Evolutionary conservation across 305 asterid genomes (phyloP).

Genomic region (Lippia alba): DNA sequence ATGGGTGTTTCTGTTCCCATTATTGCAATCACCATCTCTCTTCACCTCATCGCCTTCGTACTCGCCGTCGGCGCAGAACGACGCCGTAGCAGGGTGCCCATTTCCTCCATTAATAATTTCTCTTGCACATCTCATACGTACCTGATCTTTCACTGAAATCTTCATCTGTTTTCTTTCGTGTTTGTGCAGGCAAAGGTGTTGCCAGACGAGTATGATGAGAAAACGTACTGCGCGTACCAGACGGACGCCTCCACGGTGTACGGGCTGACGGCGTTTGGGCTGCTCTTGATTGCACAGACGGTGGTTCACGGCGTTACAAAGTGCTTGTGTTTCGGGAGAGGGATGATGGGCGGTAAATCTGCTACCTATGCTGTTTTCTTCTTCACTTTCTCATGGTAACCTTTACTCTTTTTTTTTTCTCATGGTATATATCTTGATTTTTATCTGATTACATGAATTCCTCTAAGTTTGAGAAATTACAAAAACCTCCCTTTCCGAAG

Average conservation of each 20-base stretch:
- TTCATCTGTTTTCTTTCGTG: neutral
- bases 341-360: slow-evolving; percentile 69
- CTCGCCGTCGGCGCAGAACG: slow-evolving; percentile 96
- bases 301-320: slow-evolving; percentile 80
- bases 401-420: slow-evolving; percentile 6
- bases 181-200: slow-evolving; percentile 62
- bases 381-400: slow-evolving; percentile 88
- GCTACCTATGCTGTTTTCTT: slow-evolving; percentile 65
- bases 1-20: slow-evolving; percentile 83
- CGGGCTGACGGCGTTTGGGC: slow-evolving; percentile 88
- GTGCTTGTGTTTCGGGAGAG: slow-evolving; percentile 90
- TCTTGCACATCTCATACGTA: neutral
- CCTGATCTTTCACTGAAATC: neutral
- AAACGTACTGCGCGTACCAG: slow-evolving; percentile 72
- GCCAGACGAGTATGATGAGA: slow-evolving; percentile 93
- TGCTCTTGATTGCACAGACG: slow-evolving; percentile 79
- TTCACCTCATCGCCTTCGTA: slow-evolving; percentile 89
- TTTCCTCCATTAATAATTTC: slow-evolving; percentile 27
- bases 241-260: slow-evolving; percentile 92
- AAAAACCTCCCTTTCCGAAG: too few species aligned
- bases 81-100: slow-evolving; percentile 89
- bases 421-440: too few species aligned
- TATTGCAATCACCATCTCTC: slow-evolving; percentile 61
- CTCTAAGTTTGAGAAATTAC: too few species aligned
- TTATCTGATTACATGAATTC: too few species aligned